Conservation (phyloP, 164 flowering plant genomes). For the Taxillus chinensis region DNA sequence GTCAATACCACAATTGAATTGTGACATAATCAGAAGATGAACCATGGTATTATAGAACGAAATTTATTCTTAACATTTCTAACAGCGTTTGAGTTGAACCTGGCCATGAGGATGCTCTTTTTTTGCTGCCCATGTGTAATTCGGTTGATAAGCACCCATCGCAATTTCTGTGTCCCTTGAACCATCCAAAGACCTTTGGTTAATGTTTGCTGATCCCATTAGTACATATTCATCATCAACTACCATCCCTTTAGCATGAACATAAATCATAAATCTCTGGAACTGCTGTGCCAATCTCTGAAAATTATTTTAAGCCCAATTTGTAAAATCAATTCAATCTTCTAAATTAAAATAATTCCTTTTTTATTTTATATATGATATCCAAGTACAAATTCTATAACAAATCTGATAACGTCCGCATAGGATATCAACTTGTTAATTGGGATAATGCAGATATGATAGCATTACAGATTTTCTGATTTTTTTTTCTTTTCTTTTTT, state of each 20-base stretch:
- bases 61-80: not conserved
- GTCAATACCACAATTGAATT: too few relatives aligned
- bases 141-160: conserved; percentile 78
- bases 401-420: too few relatives aligned
- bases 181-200: conserved; percentile 74
- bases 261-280: conserved; percentile 72
- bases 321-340: not conserved
- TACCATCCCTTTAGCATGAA: conserved; percentile 79
- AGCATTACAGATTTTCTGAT: too few relatives aligned
- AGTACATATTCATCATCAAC: conserved; percentile 75
- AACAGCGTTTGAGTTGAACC: conserved; percentile 22
- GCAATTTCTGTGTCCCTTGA: conserved; percentile 85
- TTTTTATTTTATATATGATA: too few relatives aligned
- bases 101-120: conserved; percentile 53
- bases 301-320: not conserved
- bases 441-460: too few relatives aligned
- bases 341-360: too few relatives aligned
- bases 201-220: conserved; percentile 74
- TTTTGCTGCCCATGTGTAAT: conserved; percentile 47
- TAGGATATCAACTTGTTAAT: too few relatives aligned
- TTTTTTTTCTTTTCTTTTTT: too few relatives aligned
- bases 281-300: conserved; percentile 36
- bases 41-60: not conserved
- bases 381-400: too few relatives aligned
- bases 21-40: not conserved